A percentile compares a stretch with the other conserved stretches of the same genome.
These are phyloP conservation scores for Cunninghamia lanceolata DNA, from an alignment of 75 land plant genomes.

Conservation along the genomic window DNA sequence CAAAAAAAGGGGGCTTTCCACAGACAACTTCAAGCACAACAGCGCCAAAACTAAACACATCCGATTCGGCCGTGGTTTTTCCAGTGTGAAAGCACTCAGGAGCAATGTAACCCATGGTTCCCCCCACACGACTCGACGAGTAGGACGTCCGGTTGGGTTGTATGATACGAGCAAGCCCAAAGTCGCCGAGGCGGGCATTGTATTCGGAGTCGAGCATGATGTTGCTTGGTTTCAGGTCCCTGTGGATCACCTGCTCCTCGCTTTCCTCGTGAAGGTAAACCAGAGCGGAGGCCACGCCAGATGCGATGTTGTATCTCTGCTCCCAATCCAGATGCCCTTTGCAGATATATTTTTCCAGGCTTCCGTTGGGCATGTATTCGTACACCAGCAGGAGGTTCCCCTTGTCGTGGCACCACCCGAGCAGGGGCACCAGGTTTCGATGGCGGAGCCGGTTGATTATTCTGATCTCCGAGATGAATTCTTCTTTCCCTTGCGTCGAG, in stretches of 20 bases:
- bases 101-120: constrained; percentile 21
- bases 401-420: constrained; percentile 34
- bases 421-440: constrained; percentile 34
- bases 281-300: constrained; percentile 26
- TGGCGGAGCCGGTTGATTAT: constrained; percentile 31
- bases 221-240: constrained; percentile 43
- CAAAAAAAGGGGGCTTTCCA: background rate
- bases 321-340: constrained; percentile 13
- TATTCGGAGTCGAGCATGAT: constrained; percentile 29
- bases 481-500: constrained; percentile 23
- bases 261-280: constrained; percentile 37
- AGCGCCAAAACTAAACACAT: constrained; percentile 16
- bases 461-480: constrained; percentile 34
- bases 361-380: constrained; percentile 40
- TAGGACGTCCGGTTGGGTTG: constrained; percentile 21
- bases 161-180: constrained; percentile 35
- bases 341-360: constrained; percentile 26
- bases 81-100: constrained; percentile 13
- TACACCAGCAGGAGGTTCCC: constrained; percentile 34
- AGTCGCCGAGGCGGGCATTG: constrained; percentile 37
- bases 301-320: constrained; percentile 23
- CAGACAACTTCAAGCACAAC: constrained; percentile 10
- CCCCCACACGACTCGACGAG: constrained; percentile 18
- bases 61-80: constrained; percentile 2
- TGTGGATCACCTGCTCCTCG: constrained; percentile 33